Conservation (phyloP, 345 rosid species). For the Sisymbrium altissimum region DNA sequence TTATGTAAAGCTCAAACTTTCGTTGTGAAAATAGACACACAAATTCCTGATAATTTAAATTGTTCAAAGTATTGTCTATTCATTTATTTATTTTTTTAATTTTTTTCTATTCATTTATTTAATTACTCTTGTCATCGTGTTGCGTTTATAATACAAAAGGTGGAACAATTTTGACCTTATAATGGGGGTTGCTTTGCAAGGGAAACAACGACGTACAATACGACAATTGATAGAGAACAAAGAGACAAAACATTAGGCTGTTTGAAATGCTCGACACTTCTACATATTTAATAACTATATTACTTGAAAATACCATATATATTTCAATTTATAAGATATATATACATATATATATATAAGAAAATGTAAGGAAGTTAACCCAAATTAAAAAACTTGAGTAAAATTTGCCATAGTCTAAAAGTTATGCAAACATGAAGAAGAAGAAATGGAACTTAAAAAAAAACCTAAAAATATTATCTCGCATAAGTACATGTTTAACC, state of each 20-base stretch:
- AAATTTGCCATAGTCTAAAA: neutral
- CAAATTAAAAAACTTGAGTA: neutral
- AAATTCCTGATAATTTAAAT: neutral
- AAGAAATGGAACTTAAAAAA: neutral
- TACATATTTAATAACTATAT: neutral
- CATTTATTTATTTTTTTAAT: neutral
- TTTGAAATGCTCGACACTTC: constrained; percentile 26
- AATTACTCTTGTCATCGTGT: constrained; percentile 25
- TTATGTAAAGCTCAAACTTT: neutral
- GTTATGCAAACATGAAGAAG: neutral
- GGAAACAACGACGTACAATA: constrained; percentile 30
- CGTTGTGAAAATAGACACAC: constrained; percentile 8
- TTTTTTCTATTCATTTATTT: neutral
- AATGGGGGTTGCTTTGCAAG: constrained; percentile 26
- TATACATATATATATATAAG: neutral
- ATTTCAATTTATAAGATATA: too few relatives aligned
- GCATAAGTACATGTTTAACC: neutral
- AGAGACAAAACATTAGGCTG: constrained; percentile 22
- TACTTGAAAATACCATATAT: neutral
- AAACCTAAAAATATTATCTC: neutral
- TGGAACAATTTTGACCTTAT: constrained; percentile 17
- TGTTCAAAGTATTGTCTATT: neutral
- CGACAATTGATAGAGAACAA: constrained; percentile 36
- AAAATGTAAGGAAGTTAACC: neutral
- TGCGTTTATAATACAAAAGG: constrained; percentile 20